Evolutionary conservation across 257 asterid species (phyloP), one percentile per base, ranked within the genome.

Genomic region (Solanum infundibuliforme): DNA sequence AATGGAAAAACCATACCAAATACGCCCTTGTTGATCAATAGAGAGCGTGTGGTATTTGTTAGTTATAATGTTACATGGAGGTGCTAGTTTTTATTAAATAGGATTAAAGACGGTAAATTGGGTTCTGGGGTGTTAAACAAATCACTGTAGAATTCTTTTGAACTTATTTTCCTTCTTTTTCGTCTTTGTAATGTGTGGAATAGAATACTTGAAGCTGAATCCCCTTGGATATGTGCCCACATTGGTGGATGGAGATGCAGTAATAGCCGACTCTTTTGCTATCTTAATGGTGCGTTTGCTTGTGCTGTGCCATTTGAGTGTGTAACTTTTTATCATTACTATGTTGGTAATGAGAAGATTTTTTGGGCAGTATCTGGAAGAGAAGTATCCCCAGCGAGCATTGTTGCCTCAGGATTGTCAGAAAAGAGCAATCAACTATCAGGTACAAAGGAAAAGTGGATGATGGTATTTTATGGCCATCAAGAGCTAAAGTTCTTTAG

Each of bases 121-220:
- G 34, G 35, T 36, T 73, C 41, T 60, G 34, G 29, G 21, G 72
- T 20, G 66, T 38, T 48, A 18, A 12, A 74, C 69, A 82, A 60
- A 39, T 58, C 11, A 73, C 8, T 87, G 29, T 21, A 9, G 31
- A 62, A 39, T 55, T 72, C 74, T 41, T 20, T 35, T 8, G 29
- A 68, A 25, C 52, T 3, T 12, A 14, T n/a, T 4, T 29, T 43
- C n/a, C 46, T 32, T 25, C 8, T 41, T 60, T 62, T 62, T 21
- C 66, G n/a, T 31, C 34, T 82, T 27, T 73, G 90, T 77, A 87
- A 5, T 87, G 81, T 20, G 62, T 71, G 86, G 89, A 89, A 89
- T 88, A 92, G 96, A 95, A 87, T 96, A 91, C 92, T 90, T 96
- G 94, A 94, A 96, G 96, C 94, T 96, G 86, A 96, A 96, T 90